Evolutionary conservation across 352 stramenopile species (phyloP).

Genomic region (Phytophthora cactorum): DNA sequence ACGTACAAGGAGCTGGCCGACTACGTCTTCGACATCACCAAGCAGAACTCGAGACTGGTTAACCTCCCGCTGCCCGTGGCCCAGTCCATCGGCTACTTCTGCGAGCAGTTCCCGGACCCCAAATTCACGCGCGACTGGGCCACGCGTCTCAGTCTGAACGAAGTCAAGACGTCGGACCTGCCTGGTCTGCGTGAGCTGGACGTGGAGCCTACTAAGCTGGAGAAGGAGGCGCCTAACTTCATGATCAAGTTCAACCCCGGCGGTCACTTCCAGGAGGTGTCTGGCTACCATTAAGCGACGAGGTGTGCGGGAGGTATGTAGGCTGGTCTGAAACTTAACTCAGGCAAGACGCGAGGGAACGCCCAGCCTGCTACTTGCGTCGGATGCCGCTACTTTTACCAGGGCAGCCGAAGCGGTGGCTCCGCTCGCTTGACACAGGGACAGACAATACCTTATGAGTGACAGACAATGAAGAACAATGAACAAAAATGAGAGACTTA

Average conservation of each 20-base stretch:
- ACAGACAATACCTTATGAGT: conserved; percentile 45
- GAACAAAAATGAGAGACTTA: conserved; percentile 19
- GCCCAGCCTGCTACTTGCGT: conserved; percentile 12
- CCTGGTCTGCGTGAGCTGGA: conserved; percentile 83
- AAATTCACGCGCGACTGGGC: conserved; percentile 85
- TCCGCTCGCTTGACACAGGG: conserved; percentile 15
- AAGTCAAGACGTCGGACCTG: conserved; percentile 84
- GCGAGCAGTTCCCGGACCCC: conserved; percentile 84
- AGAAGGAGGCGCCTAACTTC: conserved; percentile 96
- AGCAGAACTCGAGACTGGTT: conserved; percentile 74
- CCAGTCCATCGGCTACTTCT: conserved; percentile 80
- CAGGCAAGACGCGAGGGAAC: conserved; percentile 13
- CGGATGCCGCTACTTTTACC: conserved; percentile 17
- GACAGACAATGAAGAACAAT: conserved; percentile 37
- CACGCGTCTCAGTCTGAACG: conserved; percentile 76
- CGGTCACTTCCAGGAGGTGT: conserved; percentile 95
- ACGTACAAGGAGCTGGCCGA: conserved; percentile 96
- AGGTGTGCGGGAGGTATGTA: conserved; percentile 4
- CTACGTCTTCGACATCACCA: conserved; percentile 95
- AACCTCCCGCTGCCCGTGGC: conserved; percentile 84
- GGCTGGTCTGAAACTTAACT: neutral
- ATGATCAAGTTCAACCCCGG: conserved; percentile 95
- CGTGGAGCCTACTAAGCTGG: conserved; percentile 92
- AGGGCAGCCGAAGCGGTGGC: neutral
- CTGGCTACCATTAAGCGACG: conserved; percentile 80